These are phyloP conservation scores for Aspergillus pseudonomiae DNA, from an alignment of 2,329 filamentous ascomycete genomes.

Conservation along the genomic window DNA sequence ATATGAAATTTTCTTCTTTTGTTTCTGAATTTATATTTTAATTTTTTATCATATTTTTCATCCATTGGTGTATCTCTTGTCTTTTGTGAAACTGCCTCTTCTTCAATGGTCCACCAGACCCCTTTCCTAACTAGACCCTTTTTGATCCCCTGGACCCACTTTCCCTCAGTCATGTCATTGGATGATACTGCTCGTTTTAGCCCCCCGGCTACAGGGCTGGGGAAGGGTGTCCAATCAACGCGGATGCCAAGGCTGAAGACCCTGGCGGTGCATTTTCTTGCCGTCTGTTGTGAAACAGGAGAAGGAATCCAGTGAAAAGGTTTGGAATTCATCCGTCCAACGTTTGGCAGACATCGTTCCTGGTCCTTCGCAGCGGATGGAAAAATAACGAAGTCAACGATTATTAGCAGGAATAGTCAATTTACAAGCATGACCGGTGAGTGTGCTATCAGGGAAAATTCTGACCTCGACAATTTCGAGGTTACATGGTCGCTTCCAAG, in stretches of 20 bases:
- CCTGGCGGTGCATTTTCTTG: constrained; percentile 4
- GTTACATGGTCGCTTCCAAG: neutral
- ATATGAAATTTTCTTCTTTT: too few species aligned
- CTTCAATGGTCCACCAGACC: neutral
- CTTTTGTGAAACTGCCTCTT: neutral
- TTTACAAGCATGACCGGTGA: neutral
- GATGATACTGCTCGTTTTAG: neutral
- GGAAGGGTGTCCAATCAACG: neutral
- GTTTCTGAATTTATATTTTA: neutral
- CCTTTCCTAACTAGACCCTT: neutral
- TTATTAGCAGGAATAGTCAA: neutral
- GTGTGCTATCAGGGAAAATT: neutral
- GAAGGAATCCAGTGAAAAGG: neutral
- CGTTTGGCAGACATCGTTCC: neutral
- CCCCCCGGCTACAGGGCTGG: constrained; percentile 2
- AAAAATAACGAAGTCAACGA: neutral
- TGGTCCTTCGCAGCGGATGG: neutral
- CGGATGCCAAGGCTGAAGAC: neutral
- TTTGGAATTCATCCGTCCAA: neutral
- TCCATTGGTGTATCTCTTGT: neutral
- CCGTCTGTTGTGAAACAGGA: constrained; percentile 5
- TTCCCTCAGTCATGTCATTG: neutral
- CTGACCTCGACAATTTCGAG: neutral
- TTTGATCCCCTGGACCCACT: neutral
- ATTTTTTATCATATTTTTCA: neutral